Evolutionary conservation across 148 eudicot species (phyloP).

Genomic region (Polygonum aviculare): DNA sequence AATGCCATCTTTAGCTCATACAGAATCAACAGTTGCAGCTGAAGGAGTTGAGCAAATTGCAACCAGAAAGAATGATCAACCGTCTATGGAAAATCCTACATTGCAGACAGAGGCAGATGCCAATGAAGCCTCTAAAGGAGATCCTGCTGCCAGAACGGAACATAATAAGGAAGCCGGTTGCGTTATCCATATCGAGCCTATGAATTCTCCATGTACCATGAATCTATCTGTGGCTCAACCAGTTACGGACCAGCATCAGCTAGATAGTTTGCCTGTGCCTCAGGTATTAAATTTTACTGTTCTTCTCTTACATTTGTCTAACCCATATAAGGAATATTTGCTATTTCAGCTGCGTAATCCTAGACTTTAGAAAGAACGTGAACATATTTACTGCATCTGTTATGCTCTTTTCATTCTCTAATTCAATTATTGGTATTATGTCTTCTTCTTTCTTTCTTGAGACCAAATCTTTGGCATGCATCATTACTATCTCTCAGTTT

Average conservation of each 20-base stretch:
- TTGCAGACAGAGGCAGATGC: neutral
- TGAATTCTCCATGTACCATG: neutral
- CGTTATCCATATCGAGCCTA: neutral
- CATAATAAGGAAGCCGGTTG: neutral
- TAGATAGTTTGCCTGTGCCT: neutral
- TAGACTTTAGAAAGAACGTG: neutral
- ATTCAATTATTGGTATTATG: neutral
- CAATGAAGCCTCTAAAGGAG: neutral
- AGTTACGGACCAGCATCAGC: neutral
- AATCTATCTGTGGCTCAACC: neutral
- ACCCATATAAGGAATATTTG: neutral
- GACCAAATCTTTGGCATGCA: neutral
- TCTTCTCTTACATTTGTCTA: neutral
- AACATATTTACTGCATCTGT: neutral
- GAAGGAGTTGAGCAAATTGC: constrained; percentile 1
- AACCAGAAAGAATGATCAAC: neutral
- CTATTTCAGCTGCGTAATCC: neutral
- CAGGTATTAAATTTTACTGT: constrained; percentile 1
- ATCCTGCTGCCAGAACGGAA: constrained; percentile 1
- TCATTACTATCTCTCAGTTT: neutral
- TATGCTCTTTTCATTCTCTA: neutral
- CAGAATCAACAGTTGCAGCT: too few relatives aligned
- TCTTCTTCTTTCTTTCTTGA: neutral
- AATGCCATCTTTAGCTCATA: constrained; percentile 11
- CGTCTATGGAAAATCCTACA: neutral